A percentile compares a stretch with the other conserved stretches of the same genome.
phyloP scores from a whole-genome alignment of 1,139 yeast genomes.

The Eremothecium coryli region DNA sequence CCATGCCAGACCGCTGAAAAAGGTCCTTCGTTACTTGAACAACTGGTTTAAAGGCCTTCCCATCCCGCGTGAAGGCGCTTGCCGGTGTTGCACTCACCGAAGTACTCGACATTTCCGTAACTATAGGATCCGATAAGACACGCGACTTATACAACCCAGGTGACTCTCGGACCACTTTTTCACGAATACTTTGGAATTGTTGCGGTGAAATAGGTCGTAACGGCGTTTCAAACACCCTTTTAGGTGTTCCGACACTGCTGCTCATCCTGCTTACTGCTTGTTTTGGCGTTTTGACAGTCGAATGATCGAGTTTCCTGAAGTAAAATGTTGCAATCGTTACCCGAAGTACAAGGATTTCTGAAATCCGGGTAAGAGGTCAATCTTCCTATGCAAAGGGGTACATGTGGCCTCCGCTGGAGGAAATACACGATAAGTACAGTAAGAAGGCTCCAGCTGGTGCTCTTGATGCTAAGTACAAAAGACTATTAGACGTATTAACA shows the following conservation, averaged over 20 bases:
- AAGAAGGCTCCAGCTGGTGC: too few species aligned
- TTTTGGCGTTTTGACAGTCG: too few species aligned
- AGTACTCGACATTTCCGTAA: neutral
- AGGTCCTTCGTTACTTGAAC: neutral
- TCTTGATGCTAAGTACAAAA: too few species aligned
- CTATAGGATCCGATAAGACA: slow-evolving; percentile 11
- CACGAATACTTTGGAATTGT: slow-evolving; percentile 19
- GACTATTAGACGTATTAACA: too few species aligned
- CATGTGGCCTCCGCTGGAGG: too few species aligned
- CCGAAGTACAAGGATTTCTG: too few species aligned
- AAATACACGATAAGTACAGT: too few species aligned
- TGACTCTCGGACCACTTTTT: slow-evolving; percentile 20
- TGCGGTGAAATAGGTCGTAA: slow-evolving; percentile 22
- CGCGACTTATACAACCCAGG: slow-evolving; percentile 18
- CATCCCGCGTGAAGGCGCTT: neutral
- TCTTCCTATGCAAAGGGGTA: too few species aligned
- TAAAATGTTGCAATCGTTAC: too few species aligned
- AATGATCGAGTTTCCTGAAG: too few species aligned
- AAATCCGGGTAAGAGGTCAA: too few species aligned
- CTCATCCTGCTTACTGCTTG: slow-evolving; percentile 1
- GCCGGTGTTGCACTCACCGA: neutral
- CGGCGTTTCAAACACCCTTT: slow-evolving; percentile 17
- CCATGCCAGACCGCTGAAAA: neutral
- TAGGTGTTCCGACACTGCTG: slow-evolving; percentile 8
- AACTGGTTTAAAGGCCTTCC: neutral